Evolutionary conservation across 345 rosid species (phyloP).

Genomic region (Aethionema arabicum): DNA sequence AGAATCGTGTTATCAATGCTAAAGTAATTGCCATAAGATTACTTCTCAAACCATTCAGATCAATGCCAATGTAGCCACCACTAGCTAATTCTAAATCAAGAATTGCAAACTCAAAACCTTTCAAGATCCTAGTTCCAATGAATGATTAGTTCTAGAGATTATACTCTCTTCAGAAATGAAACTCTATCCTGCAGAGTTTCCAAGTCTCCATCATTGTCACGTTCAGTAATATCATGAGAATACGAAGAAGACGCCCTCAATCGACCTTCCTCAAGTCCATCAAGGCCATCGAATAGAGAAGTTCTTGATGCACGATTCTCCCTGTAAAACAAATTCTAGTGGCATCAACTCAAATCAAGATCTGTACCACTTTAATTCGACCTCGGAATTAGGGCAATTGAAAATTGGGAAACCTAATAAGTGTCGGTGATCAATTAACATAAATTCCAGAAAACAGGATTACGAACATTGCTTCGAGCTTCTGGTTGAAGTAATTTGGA

Average conservation of each 20-base stretch:
- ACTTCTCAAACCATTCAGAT: background rate
- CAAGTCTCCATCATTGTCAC: conserved; percentile 67
- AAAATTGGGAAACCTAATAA: background rate
- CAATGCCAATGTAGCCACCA: conserved; percentile 4
- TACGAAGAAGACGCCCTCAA: conserved; percentile 58
- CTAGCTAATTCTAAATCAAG: conserved; percentile 6
- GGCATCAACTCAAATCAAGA: background rate
- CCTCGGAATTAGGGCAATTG: background rate
- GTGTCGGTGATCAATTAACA: background rate
- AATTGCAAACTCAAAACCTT: background rate
- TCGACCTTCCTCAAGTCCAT: conserved; percentile 85
- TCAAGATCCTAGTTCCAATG: conserved; percentile 3
- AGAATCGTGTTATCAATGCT: background rate
- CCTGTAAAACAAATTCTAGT: conserved; percentile 39
- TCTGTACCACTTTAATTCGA: background rate
- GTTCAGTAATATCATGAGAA: conserved; percentile 51
- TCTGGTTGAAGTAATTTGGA: conserved; percentile 14
- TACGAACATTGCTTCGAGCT: background rate
- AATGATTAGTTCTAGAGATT: background rate
- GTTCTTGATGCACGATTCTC: conserved; percentile 63
- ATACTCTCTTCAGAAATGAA: conserved; percentile 67
- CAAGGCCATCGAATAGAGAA: conserved; percentile 60
- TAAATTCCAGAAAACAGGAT: background rate
- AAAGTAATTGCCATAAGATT: background rate
- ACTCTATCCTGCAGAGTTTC: conserved; percentile 71